Conservation (phyloP, 169 alveolate species). For the Plasmodium gallinaceum region DNA sequence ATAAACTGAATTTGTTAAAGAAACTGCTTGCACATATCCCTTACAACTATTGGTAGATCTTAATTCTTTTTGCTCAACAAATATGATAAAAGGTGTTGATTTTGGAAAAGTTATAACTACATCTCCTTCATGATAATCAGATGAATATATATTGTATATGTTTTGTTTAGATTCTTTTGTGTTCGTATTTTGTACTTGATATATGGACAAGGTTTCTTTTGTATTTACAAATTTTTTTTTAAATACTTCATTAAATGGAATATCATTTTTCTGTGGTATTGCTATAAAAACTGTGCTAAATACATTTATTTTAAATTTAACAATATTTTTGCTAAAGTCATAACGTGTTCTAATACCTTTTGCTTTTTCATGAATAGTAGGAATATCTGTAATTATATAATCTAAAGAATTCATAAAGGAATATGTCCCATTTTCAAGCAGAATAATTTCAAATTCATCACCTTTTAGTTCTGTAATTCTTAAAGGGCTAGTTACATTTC, state of each 20-base stretch:
- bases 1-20: constrained; percentile 51
- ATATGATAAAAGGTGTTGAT: constrained; percentile 80
- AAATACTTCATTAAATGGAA: constrained; percentile 67
- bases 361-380: constrained; percentile 84
- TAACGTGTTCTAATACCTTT: constrained; percentile 76
- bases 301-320: constrained; percentile 79
- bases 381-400: constrained; percentile 89
- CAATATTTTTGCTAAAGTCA: constrained; percentile 41
- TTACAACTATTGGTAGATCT: constrained; percentile 77
- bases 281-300: constrained; percentile 82
- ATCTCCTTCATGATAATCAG: constrained; percentile 64
- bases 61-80: constrained; percentile 75
- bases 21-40: constrained; percentile 75
- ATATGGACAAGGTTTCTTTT: constrained; percentile 68
- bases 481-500: constrained; percentile 86
- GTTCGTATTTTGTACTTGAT: constrained; percentile 65
- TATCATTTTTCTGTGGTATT: constrained; percentile 78
- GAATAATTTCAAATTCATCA: constrained; percentile 84
- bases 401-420: constrained; percentile 86
- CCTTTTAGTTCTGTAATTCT: constrained; percentile 89
- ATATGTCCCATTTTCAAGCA: constrained; percentile 90
- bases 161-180: constrained; percentile 65
- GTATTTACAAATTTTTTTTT: constrained; percentile 24
- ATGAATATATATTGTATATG: constrained; percentile 60
- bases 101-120: constrained; percentile 42